A percentile compares a stretch with the other conserved stretches of the same genome.
Evolutionary conservation across 164 flowering plant genomes (phyloP).

Genomic region (Nymphaea thermarum): DNA sequence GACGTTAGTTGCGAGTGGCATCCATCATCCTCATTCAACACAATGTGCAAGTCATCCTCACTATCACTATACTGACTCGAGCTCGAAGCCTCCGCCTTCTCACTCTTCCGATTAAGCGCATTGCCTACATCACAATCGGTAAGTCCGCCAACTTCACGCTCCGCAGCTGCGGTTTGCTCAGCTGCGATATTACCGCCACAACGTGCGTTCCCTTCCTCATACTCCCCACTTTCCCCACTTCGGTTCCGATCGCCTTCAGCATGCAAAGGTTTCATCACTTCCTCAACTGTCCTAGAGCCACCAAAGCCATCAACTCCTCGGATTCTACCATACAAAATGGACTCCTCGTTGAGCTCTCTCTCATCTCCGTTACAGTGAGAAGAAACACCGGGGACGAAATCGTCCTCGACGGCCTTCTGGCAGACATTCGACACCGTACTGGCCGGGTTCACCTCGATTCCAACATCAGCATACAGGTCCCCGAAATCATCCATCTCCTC

Average conservation of each 20-base stretch:
- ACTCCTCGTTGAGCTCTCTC: neutral
- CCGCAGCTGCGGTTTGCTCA: neutral
- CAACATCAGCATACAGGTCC: constrained; percentile 55
- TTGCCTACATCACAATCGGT: neutral
- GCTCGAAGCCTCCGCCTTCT: neutral
- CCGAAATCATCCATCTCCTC: constrained; percentile 51
- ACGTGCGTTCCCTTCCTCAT: neutral
- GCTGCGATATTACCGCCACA: neutral
- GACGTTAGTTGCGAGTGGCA: constrained; percentile 2
- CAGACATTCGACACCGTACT: neutral
- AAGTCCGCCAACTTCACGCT: neutral
- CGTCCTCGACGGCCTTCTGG: neutral
- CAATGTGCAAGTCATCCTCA: constrained; percentile 47
- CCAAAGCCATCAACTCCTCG: neutral
- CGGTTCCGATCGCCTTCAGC: neutral
- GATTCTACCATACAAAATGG: neutral
- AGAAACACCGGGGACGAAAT: neutral
- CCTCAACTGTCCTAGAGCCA: neutral
- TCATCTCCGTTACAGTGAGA: neutral
- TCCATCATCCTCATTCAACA: constrained; percentile 35
- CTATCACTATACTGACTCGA: constrained; percentile 30
- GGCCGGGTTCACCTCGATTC: constrained; percentile 20
- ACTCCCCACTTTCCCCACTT: neutral
- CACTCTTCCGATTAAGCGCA: neutral
- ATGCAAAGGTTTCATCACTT: neutral